Base-by-base conservation (phyloP, 352 stramenopile genomes). In the Globisporangium rhizosaccharum region DNA sequence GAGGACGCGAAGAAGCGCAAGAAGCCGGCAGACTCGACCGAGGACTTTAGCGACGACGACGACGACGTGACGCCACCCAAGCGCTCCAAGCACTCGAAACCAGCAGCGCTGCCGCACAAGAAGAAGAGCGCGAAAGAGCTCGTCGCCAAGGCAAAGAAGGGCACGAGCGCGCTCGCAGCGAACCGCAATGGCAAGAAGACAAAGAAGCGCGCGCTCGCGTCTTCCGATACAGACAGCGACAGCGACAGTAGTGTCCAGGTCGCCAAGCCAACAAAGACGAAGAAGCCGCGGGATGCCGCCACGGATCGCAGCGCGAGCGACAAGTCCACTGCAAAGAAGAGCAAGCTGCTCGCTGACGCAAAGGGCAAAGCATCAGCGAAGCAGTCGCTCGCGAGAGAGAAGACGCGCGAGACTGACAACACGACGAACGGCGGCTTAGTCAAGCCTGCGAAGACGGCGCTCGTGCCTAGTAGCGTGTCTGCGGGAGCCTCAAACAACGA, bases 41-140 rank as follows among this genome's bases (percentile, higher is more conserved):
- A 62, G 36, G 36, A 78, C 48, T 56, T 51, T 20, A 62, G 48
- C 50, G 69, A 79, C 36, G 66, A 76, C 12, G 65, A 54, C 11
- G 70, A 77, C 44, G 66, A 66, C 17, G 63, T 15, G 59, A 18
- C 41, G 41, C 36, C 55, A 46, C 46, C 56, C 14, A 66, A 62
- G 47, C 28, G 55, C 37, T 61, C 62, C 17, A 59, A 51, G 49
- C n/a, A 39, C 48, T 30, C 30, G 36, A 36, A 45, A 37, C 33
- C 48, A 17, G 48, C 17, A 25, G 44, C 44, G 44, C 44, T n/a
- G 49, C 11, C 1, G 18, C n/a, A 36, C 26, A 33, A 45, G 51
- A 55, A 58, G 11, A 62, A 28, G 36, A 47, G 12, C 18, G 45
- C 8, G 30, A 37, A 20, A 37, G 42, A 47, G 51, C 51, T 37